Evolutionary conservation across 2,329 filamentous ascomycete genomes (phyloP).

Genomic region (Diaporthe sp.): DNA sequence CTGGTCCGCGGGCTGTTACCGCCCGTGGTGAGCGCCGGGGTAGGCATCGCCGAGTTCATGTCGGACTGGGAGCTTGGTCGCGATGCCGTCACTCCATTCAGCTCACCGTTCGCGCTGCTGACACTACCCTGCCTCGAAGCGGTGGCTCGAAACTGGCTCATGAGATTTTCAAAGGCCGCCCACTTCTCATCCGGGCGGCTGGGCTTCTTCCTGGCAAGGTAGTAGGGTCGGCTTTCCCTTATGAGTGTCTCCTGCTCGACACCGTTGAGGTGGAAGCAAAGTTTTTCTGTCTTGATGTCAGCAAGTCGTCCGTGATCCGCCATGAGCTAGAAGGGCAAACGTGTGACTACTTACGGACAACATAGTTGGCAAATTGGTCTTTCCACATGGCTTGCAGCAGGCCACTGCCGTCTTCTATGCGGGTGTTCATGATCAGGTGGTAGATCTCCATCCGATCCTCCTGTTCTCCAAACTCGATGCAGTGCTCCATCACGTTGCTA

Average conservation of each 20-base stretch:
- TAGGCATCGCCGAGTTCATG: slow-evolving; percentile 66
- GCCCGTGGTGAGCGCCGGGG: slow-evolving; percentile 75
- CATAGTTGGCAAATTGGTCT: slow-evolving; percentile 95
- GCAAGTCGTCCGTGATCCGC: background rate
- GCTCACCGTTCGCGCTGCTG: slow-evolving; percentile 30
- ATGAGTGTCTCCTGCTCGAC: slow-evolving; percentile 69
- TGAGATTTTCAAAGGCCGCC: slow-evolving; percentile 69
- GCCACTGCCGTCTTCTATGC: slow-evolving; percentile 70
- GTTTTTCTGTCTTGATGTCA: slow-evolving; percentile 73
- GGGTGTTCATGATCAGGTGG: slow-evolving; percentile 66
- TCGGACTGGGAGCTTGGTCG: slow-evolving; percentile 56
- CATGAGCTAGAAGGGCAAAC: background rate
- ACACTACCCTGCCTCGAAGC: slow-evolving; percentile 43
- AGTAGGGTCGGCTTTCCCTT: slow-evolving; percentile 71
- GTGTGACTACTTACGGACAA: slow-evolving; percentile 79
- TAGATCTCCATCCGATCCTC: slow-evolving; percentile 78
- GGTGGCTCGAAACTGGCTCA: slow-evolving; percentile 42
- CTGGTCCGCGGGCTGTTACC: slow-evolving; percentile 76
- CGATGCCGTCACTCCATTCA: slow-evolving; percentile 41
- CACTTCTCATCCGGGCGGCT: slow-evolving; percentile 69
- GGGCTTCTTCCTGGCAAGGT: slow-evolving; percentile 71
- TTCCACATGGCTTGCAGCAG: slow-evolving; percentile 83
- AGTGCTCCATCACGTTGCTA: slow-evolving; percentile 97
- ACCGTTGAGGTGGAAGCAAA: slow-evolving; percentile 73
- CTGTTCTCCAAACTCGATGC: slow-evolving; percentile 77